Evolutionary conservation across 164 flowering plant species (phyloP), one percentile per base, ranked within the genome.

Genomic region (Vitis amurensis): DNA sequence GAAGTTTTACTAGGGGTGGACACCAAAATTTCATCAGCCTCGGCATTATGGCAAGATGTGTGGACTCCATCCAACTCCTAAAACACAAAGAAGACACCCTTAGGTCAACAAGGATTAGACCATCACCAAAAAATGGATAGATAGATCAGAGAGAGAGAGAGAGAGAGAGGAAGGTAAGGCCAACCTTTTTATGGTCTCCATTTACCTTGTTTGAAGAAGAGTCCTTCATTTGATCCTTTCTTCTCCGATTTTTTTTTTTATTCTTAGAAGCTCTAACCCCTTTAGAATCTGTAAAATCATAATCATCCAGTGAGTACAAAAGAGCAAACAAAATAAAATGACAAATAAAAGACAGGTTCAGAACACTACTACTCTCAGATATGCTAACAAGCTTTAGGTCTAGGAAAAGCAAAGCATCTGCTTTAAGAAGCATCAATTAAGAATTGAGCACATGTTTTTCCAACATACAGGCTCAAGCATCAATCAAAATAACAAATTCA

Each of bases 171-270:
- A 29, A 29, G 11, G 23, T 23, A 3, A 11, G n/a, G 14, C 66
- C 8, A 69, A 85, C 87, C 87, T 78, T 73, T 59, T 79, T 69
- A 66, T 78, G 67, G 61, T 57, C 74, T 48, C 69, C 70, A 63
- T 70, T 70, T 7, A 14, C 73, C 76, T 66, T 69, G 59, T 64
- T 83, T 48, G 76, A 78, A 59, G 81, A 77, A 57, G 78, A 67
- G 52, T 79, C 81, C 74, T 91, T 89, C 16, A 66, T 73, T 61
- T 82, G 89, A 60, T 88, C 97, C 80, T 91, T 94, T 76, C 87
- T 85, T 77, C 86, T 86, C 47, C 91, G 73, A 60, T 86, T 85
- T 77, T 92, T 94, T 88, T 91, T 94, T 79, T 91, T 94, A 68
- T 73, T 85, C 73, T 91, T 94, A 65, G 82, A 66, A 67, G 85